Conservation (phyloP, 2,329 filamentous ascomycete species). For the Ophiostoma sp. region DNA sequence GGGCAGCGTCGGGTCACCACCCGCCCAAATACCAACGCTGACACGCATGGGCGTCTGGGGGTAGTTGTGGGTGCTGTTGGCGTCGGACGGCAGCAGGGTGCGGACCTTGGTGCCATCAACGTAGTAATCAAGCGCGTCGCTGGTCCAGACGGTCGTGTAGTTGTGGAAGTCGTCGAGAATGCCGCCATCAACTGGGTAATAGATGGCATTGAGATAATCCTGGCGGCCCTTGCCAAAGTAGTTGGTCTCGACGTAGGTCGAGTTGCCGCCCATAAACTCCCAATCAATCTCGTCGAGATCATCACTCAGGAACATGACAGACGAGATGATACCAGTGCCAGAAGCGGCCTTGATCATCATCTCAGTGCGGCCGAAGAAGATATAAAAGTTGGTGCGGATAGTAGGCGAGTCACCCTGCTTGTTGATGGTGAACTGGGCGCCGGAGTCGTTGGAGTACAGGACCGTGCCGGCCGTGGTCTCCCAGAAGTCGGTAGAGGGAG, state of each 20-base stretch:
- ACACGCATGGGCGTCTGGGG: slow-evolving; percentile 74
- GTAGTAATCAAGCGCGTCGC: slow-evolving; percentile 59
- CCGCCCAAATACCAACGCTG: slow-evolving; percentile 62
- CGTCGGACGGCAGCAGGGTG: slow-evolving; percentile 56
- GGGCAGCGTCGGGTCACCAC: slow-evolving; percentile 52
- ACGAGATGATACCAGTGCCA: slow-evolving; percentile 71
- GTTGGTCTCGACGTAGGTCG: slow-evolving; percentile 61
- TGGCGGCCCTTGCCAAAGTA: slow-evolving; percentile 69
- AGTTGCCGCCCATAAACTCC: slow-evolving; percentile 69
- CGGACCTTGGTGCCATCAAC: slow-evolving; percentile 65
- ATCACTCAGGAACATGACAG: slow-evolving; percentile 77
- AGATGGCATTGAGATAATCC: slow-evolving; percentile 51
- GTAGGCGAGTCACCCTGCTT: slow-evolving; percentile 72
- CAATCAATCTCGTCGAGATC: slow-evolving; percentile 85
- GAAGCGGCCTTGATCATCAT: slow-evolving; percentile 69
- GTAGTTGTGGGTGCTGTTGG: slow-evolving; percentile 58
- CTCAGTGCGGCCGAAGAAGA: slow-evolving; percentile 79
- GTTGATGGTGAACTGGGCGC: slow-evolving; percentile 66
- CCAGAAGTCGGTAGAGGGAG: slow-evolving; percentile 54
- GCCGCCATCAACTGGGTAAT: slow-evolving; percentile 50
- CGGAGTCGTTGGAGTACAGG: slow-evolving; percentile 51
- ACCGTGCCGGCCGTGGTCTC: slow-evolving; percentile 63
- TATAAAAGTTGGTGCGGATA: slow-evolving; percentile 72
- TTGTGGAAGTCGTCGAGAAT: slow-evolving; percentile 63
- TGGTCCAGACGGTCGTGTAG: slow-evolving; percentile 70